Evolutionary conservation across 176 grass and related monocot genomes (phyloP).

Genomic region (Pontederia crassipes): DNA sequence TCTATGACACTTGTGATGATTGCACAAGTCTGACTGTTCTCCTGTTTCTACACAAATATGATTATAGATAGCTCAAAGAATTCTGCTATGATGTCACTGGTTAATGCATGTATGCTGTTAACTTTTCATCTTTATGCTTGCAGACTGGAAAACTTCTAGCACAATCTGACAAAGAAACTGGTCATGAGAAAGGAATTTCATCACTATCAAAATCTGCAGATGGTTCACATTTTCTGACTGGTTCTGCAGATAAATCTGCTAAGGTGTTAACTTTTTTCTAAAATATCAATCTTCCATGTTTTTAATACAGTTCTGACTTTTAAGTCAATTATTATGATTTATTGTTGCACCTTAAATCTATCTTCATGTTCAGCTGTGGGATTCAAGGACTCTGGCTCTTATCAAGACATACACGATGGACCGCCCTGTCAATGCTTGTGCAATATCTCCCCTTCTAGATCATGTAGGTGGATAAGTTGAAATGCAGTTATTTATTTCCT

Average conservation of each 20-base stretch:
- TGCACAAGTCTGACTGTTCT: too few species aligned
- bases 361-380: constrained; percentile 53
- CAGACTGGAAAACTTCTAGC: constrained; percentile 72
- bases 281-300: not conserved
- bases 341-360: constrained; percentile 3
- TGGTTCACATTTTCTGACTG: constrained; percentile 64
- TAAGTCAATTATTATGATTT: not conserved
- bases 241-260: constrained; percentile 71
- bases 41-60: too few species aligned
- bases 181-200: constrained; percentile 58
- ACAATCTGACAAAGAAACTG: constrained; percentile 61
- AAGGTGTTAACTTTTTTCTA: constrained; percentile 39
- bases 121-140: constrained; percentile 10
- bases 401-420: constrained; percentile 78
- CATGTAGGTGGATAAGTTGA: constrained; percentile 37
- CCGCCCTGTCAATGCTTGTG: constrained; percentile 81
- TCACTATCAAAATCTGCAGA: constrained; percentile 65
- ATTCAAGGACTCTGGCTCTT: constrained; percentile 55
- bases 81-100: not conserved
- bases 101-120: constrained; percentile 12
- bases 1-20: too few species aligned
- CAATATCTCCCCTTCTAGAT: constrained; percentile 82
- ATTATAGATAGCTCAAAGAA: not conserved
- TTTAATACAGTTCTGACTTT: not conserved
- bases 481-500: not conserved